Evolutionary conservation across 179 eudicot genomes (phyloP).

Genomic region (Camellia oleifera): DNA sequence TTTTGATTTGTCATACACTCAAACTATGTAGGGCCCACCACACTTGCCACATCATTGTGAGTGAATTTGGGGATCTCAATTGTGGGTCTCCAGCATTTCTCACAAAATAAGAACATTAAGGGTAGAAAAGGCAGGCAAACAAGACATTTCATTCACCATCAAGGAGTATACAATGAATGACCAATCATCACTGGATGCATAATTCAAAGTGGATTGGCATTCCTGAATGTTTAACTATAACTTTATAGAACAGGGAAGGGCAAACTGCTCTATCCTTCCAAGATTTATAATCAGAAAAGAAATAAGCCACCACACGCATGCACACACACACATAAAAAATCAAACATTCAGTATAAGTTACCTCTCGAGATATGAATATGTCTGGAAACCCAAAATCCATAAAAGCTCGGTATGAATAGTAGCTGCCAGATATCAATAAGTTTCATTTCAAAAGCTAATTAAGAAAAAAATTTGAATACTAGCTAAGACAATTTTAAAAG

Average conservation of each 20-base stretch:
- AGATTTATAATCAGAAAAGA: not conserved
- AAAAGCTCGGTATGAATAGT: slow-evolving; percentile 83
- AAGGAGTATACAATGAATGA: not conserved
- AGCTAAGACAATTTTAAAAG: not conserved
- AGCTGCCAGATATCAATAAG: slow-evolving; percentile 53
- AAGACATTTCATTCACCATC: not conserved
- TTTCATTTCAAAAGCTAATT: slow-evolving; percentile 21
- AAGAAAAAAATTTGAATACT: not conserved
- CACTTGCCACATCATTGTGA: no score
- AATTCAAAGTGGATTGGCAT: not conserved
- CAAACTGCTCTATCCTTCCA: not conserved
- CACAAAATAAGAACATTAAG: not conserved
- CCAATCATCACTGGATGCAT: not conserved
- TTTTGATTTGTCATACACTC: no score
- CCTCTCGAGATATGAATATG: slow-evolving; percentile 97
- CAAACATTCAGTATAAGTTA: slow-evolving; percentile 16
- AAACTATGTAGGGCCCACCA: no score
- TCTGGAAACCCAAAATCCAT: slow-evolving; percentile 95
- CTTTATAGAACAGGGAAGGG: no score
- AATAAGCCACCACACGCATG: not conserved
- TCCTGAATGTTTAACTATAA: not conserved
- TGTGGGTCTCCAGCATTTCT: no score
- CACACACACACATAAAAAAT: not conserved
- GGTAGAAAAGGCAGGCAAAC: not conserved
- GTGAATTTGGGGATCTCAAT: no score